Evolutionary conservation across 2,329 filamentous ascomycete genomes (phyloP), one percentile per base, ranked within the genome.

Genomic region (Penicillium sp.): DNA sequence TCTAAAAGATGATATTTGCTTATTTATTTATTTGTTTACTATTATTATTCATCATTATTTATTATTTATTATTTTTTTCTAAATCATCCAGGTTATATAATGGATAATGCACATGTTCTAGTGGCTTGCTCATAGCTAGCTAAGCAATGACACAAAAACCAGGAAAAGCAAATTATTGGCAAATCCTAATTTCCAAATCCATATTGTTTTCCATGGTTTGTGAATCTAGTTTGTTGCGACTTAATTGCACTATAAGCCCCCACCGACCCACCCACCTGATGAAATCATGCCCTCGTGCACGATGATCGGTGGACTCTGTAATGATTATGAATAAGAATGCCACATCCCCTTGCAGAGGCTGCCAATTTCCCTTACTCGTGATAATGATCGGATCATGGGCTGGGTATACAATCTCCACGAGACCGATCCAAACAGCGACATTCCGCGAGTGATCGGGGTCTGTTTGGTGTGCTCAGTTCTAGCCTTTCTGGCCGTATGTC

Each of bases 381-480:
- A 26, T 10, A 28, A 45, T 37, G 43, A 37, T 19, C 7, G 28
- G 13, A 12, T 17, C 32, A 66, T 66, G 62, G 46, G 51, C 49
- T 65, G 64, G 63, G 61, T 66, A 19, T 51, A 64, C 45, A 65
- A 65, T 24, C 59, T 63, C 41, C 31, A 59, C 2, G 34, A 43
- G 26, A 45, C 53, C 5, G 62, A 65, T 39, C 57, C 57, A 15
- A 43, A 61, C 29, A 59, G 49, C 21, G 46, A 58, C 2, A 53
- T 59, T 8, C 21, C 52, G 4, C 55, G 49, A 1, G 53, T 64
- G 19, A 63, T 65, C 37, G 55, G 49, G 9, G 45, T 63, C 42
- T 52, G 52, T 28, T 17, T 64, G 26, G 47, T 49, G 3, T 64
- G 64, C 43, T 47, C 61, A 17, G 53, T 53, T 34, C 10, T 53